Conservation (phyloP, 768 basidiomycete genomes). For the Tubosaeta brunneosetosa region DNA sequence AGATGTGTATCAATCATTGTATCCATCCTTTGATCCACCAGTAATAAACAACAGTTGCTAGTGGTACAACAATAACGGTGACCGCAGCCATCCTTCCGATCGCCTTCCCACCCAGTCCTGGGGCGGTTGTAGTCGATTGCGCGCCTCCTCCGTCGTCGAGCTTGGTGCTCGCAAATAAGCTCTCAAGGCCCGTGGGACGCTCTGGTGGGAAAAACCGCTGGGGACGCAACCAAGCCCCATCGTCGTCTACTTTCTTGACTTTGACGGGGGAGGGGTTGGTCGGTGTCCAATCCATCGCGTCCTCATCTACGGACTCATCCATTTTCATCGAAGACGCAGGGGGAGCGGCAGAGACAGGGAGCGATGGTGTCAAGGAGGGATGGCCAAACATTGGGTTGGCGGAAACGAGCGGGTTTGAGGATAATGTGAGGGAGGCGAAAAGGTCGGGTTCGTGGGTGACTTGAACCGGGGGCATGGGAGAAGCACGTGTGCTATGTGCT, state of each 20-base stretch:
- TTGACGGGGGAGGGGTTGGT: constrained; percentile 34
- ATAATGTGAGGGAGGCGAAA: constrained; percentile 58
- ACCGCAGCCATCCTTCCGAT: constrained; percentile 8
- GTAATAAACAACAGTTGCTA: constrained; percentile 18
- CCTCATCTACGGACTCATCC: constrained; percentile 30
- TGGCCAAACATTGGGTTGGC: constrained; percentile 61
- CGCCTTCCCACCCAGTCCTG: neutral
- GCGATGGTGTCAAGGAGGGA: constrained; percentile 47
- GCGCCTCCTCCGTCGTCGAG: constrained; percentile 41
- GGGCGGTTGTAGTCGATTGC: neutral
- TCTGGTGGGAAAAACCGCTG: constrained; percentile 78
- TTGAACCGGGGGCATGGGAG: constrained; percentile 23
- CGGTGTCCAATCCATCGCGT: constrained; percentile 70
- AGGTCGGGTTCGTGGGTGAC: constrained; percentile 49
- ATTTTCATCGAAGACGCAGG: constrained; percentile 22
- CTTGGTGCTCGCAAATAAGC: constrained; percentile 58
- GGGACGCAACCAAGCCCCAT: constrained; percentile 55
- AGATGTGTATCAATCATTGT: constrained; percentile 18
- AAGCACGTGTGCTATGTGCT: constrained; percentile 18
- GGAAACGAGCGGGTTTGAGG: constrained; percentile 55
- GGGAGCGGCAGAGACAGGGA: constrained; percentile 20
- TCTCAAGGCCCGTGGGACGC: constrained; percentile 71
- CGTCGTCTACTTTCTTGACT: constrained; percentile 25
- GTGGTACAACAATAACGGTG: constrained; percentile 16
- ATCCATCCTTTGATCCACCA: constrained; percentile 21